phyloP scores from a whole-genome alignment of 129 eudicot genomes.

The Tanacetum coccineum region DNA sequence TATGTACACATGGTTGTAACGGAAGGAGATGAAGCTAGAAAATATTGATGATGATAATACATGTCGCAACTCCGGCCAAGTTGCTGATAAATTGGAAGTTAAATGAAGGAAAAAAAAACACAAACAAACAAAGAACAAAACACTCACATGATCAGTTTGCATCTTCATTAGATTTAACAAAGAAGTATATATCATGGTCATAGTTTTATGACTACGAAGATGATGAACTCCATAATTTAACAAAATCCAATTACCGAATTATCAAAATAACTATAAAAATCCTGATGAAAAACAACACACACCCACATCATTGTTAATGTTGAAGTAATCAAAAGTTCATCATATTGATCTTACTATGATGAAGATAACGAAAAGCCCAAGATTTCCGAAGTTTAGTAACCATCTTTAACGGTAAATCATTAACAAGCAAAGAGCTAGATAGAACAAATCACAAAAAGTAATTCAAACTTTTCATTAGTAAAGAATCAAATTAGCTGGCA shows the following conservation, averaged over 20 bases:
- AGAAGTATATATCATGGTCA: not conserved
- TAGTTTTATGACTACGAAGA: not conserved
- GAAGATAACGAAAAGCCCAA: not conserved
- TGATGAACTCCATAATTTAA: not conserved
- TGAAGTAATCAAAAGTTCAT: no score
- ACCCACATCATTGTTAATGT: not conserved
- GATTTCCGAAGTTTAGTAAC: no score
- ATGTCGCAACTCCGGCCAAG: not conserved
- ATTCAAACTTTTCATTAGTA: not conserved
- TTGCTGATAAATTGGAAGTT: not conserved
- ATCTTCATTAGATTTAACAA: not conserved
- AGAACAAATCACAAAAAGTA: not conserved
- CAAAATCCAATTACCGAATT: not conserved
- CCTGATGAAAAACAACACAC: not conserved
- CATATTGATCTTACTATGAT: not conserved
- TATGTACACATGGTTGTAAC: no score
- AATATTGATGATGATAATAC: not conserved
- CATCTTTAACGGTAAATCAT: no score
- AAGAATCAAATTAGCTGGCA: not conserved
- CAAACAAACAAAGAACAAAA: not conserved
- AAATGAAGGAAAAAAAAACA: not conserved
- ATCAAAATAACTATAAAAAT: not conserved
- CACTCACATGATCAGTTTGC: not conserved
- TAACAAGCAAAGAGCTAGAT: not conserved
- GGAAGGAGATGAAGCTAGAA: not conserved